Percentiles rank a stretch among this genome's conserved stretches.
These are phyloP conservation scores for Apiotrichum akiyoshidainum DNA, from an alignment of 1,284 basidiomycete genomes.

Conservation along the genomic window DNA sequence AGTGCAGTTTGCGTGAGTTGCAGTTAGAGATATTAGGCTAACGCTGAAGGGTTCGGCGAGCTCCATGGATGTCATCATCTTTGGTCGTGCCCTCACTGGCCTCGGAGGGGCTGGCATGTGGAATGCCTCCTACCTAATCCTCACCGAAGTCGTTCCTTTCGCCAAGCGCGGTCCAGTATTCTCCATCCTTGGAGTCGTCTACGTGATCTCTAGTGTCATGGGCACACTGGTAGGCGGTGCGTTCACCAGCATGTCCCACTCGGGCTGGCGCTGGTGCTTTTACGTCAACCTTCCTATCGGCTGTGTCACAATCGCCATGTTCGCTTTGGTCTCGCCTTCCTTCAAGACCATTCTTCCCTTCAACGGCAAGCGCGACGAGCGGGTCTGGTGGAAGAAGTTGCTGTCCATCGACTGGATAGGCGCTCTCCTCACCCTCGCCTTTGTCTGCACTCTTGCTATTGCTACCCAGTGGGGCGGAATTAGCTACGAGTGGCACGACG, in stretches of 20 bases:
- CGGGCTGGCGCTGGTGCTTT: conserved; percentile 35
- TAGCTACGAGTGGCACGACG: conserved; percentile 22
- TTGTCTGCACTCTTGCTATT: conserved; percentile 29
- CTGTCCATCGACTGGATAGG: conserved; percentile 29
- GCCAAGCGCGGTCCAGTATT: conserved; percentile 28
- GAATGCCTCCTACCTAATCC: conserved; percentile 31
- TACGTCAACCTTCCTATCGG: conserved; percentile 31
- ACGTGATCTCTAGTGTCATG: conserved; percentile 28
- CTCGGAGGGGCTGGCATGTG: conserved; percentile 33
- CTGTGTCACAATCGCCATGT: conserved; percentile 18
- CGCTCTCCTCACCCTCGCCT: conserved; percentile 23
- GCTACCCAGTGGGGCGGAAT: conserved; percentile 31
- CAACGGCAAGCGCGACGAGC: conserved; percentile 20
- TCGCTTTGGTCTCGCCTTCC: conserved; percentile 20
- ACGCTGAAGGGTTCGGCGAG: conserved; percentile 17
- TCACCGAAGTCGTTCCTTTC: conserved; percentile 27
- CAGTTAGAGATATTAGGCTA: not conserved
- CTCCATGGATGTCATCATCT: conserved; percentile 30
- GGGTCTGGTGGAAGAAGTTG: conserved; percentile 18
- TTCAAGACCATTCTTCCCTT: conserved; percentile 21
- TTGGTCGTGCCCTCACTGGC: conserved; percentile 27
- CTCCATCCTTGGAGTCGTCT: conserved; percentile 25
- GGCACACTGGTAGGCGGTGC: conserved; percentile 32
- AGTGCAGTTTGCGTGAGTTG: conserved; percentile 20
- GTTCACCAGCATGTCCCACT: conserved; percentile 23